Evolutionary conservation across 257 asterid genomes (phyloP).

Genomic region (Echites panduratus): DNA sequence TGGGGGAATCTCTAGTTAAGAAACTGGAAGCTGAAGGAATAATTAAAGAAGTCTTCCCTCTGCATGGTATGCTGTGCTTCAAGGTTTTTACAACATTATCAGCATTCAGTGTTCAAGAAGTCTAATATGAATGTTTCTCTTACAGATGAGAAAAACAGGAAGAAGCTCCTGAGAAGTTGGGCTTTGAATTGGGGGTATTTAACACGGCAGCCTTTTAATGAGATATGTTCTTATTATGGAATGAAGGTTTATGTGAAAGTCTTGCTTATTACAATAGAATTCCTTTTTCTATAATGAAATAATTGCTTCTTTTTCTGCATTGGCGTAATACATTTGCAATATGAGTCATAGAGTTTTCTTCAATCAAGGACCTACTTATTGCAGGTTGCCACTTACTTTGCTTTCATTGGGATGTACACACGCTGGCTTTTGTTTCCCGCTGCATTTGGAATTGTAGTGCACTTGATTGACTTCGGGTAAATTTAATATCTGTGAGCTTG

Average conservation of each 20-base stretch:
- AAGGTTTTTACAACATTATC: conserved; percentile 13
- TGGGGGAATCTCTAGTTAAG: conserved; percentile 55
- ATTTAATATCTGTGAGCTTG: conserved; percentile 8
- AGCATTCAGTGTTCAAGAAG: conserved; percentile 6
- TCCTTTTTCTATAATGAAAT: not conserved
- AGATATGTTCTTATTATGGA: conserved; percentile 78
- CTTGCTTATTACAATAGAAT: not conserved
- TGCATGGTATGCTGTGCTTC: conserved; percentile 59
- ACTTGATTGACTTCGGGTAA: conserved; percentile 81
- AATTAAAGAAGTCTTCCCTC: conserved; percentile 79
- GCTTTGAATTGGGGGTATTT: conserved; percentile 89
- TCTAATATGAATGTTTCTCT: conserved; percentile 12
- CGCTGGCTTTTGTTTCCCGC: conserved; percentile 95
- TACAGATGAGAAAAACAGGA: conserved; percentile 71
- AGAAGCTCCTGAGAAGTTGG: conserved; percentile 85
- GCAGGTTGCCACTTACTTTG: conserved; percentile 86
- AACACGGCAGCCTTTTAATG: conserved; percentile 87
- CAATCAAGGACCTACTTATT: not conserved
- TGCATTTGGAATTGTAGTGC: conserved; percentile 64
- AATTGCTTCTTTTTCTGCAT: not conserved
- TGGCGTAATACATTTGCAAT: not conserved
- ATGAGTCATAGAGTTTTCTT: not conserved
- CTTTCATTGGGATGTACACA: conserved; percentile 91
- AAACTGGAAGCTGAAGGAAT: conserved; percentile 53
- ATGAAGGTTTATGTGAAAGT: conserved; percentile 48